Percentiles rank a stretch among this genome's conserved stretches.
Conservation (phyloP, 805 yeast genomes). For the Candida stauntonica region DNA sequence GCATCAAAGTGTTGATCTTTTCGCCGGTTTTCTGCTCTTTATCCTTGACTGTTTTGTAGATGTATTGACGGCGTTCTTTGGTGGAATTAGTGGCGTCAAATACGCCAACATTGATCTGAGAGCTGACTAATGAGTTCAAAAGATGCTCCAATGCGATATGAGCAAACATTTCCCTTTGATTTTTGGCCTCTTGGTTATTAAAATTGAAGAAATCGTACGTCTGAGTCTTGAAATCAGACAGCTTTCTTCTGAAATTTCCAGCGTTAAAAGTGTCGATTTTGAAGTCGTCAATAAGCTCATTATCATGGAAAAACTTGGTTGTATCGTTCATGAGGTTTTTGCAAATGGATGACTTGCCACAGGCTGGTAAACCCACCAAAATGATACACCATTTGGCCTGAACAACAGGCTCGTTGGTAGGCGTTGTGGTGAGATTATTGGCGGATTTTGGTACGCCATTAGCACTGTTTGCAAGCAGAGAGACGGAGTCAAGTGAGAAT, state of each 20-base stretch:
- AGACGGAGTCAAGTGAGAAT: conserved; percentile 2
- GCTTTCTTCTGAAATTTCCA: conserved; percentile 60
- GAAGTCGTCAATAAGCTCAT: conserved; percentile 17
- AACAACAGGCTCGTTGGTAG: conserved; percentile 22
- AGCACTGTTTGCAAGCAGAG: conserved; percentile 11
- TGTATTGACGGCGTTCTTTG: conserved; percentile 33
- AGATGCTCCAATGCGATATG: conserved; percentile 44
- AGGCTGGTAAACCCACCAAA: conserved; percentile 73
- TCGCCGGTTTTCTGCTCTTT: conserved; percentile 25
- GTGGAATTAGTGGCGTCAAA: conserved; percentile 61
- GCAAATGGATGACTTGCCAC: conserved; percentile 72
- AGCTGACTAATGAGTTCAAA: conserved; percentile 37
- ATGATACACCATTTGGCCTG: conserved; percentile 56
- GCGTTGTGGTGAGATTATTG: conserved; percentile 25
- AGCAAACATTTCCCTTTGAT: conserved; percentile 48
- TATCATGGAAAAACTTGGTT: conserved; percentile 26
- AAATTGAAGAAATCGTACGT: conserved; percentile 39
- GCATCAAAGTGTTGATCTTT: conserved; percentile 44
- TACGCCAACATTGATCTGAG: conserved; percentile 48
- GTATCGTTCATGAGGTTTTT: conserved; percentile 57
- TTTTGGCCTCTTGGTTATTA: conserved; percentile 37
- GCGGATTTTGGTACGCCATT: conserved; percentile 19
- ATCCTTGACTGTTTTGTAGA: conserved; percentile 18
- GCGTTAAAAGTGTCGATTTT: conserved; percentile 58
- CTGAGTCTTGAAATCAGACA: conserved; percentile 34